Base-by-base conservation (phyloP, 1,284 basidiomycete species). In the Pascua guehoae region DNA sequence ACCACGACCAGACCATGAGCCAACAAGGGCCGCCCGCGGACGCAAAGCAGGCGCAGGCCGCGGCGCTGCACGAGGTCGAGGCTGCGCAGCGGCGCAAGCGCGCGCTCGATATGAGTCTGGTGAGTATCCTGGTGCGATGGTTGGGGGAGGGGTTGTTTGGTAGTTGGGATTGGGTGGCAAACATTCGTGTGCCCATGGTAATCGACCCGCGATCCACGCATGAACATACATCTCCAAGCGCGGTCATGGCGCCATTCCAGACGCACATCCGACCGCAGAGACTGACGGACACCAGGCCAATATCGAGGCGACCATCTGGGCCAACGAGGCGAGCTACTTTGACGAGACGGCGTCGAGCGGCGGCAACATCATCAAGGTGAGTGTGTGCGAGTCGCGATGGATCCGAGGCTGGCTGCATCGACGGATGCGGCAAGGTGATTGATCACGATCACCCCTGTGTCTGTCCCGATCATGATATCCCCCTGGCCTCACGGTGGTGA, bases 321-420 rank as follows among this genome's bases (percentile, higher is more conserved):
- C 74, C 3, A 78, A 78, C 59, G 80, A 81, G 55, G 76, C 77
- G 3, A 77, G 75, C 40, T 81, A 81, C 60, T 71, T 81, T 17
- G 73, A 73, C 47, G 76, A 78, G 46, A 75, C 74, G n/a, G 68
- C 69, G 3, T 62, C 66, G 2, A 72, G 71, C 10, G 76, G 75
- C 0, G 76, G 77, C 2, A 78, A 78, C 61, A 77, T 78, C 51
- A 74, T 78, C 63, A 78, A 77, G 66, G 76, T 77, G 47, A 1
- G 57, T 51, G 2, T n/a, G n/a, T n/a, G n/a, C n/a, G n/a, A n/a
- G n/a, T n/a, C n/a, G n/a, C n/a, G n/a, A 18, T 15, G 43, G 32
- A 16, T 9, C n/a, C n/a, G 10, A 17, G 5, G 8, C 17, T 12
- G 16, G 9, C 36, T 18, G 12, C 10, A 18, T 18, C n/a, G 18